These are phyloP conservation scores for Phyllosticta paracitricarpa DNA, from an alignment of 2,329 filamentous ascomycete species.

Conservation along the genomic window DNA sequence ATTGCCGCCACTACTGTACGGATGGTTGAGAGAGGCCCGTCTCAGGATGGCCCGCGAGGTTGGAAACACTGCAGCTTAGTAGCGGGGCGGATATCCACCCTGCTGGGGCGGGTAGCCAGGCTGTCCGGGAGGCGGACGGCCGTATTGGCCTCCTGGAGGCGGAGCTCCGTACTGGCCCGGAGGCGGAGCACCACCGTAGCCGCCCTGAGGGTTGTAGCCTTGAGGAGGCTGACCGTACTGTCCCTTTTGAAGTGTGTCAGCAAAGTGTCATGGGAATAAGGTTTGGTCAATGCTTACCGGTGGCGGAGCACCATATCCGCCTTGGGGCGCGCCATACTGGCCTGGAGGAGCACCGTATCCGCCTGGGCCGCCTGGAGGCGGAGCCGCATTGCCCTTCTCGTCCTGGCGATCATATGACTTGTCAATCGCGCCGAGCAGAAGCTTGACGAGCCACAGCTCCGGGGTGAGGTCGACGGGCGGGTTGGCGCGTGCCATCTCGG, in stretches of 20 bases:
- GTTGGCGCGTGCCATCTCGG: slow-evolving; percentile 52
- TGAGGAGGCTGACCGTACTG: slow-evolving; percentile 17
- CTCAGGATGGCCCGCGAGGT: neutral
- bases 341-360: slow-evolving; percentile 17
- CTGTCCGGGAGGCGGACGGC: slow-evolving; percentile 19
- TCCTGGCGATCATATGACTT: slow-evolving; percentile 56
- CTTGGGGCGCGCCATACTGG: slow-evolving; percentile 24
- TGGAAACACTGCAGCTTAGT: neutral
- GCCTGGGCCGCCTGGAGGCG: slow-evolving; percentile 13
- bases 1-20: neutral
- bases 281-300: neutral
- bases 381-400: slow-evolving; percentile 41
- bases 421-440: slow-evolving; percentile 58
- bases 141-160: slow-evolving; percentile 21
- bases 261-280: neutral
- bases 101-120: slow-evolving; percentile 18
- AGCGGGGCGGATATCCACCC: slow-evolving; percentile 6
- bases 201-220: slow-evolving; percentile 12
- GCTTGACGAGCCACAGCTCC: slow-evolving; percentile 57
- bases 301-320: slow-evolving; percentile 14
- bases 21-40: neutral
- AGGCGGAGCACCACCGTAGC: slow-evolving; percentile 16
- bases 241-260: slow-evolving; percentile 9
- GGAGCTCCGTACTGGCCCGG: slow-evolving; percentile 16
- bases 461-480: slow-evolving; percentile 54